Conservation (phyloP, 192 early-diverging fungal genomes). For the Rhizophagus clarus region DNA sequence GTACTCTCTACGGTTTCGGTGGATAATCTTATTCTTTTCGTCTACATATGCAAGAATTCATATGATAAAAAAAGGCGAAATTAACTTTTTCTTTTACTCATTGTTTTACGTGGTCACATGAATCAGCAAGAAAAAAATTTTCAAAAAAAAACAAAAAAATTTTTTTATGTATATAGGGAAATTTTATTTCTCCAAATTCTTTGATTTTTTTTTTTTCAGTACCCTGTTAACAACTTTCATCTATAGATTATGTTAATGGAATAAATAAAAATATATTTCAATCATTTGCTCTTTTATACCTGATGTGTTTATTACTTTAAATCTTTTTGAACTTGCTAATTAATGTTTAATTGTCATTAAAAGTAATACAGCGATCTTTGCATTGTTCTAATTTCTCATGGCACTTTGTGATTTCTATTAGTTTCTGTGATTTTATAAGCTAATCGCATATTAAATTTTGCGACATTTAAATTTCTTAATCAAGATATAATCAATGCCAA, state of each 20-base stretch:
- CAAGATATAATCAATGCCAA: too few relatives aligned
- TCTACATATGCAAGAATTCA: background rate
- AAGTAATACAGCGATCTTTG: too few relatives aligned
- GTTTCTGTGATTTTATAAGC: too few relatives aligned
- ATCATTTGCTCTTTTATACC: background rate
- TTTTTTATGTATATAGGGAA: background rate
- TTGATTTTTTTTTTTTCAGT: background rate
- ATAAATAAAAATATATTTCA: background rate
- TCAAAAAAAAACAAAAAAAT: background rate
- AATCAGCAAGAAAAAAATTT: background rate
- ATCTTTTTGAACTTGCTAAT: too few relatives aligned
- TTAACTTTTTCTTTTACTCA: background rate
- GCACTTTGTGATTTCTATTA: too few relatives aligned
- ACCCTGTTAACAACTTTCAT: background rate
- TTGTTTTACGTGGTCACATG: background rate
- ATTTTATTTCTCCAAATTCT: background rate
- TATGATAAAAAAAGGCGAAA: background rate
- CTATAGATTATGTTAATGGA: background rate
- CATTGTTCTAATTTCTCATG: too few relatives aligned
- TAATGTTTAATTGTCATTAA: too few relatives aligned
- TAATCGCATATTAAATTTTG: too few relatives aligned
- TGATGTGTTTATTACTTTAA: too few relatives aligned
- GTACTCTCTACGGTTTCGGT: slow-evolving; percentile 84
- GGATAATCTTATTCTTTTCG: slow-evolving; percentile 39
- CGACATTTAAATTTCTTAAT: too few relatives aligned